Evolutionary conservation across 202 grass and related monocot genomes (phyloP), one percentile per base, ranked within the genome.

Genomic region (Miscanthus sacchariflorus): DNA sequence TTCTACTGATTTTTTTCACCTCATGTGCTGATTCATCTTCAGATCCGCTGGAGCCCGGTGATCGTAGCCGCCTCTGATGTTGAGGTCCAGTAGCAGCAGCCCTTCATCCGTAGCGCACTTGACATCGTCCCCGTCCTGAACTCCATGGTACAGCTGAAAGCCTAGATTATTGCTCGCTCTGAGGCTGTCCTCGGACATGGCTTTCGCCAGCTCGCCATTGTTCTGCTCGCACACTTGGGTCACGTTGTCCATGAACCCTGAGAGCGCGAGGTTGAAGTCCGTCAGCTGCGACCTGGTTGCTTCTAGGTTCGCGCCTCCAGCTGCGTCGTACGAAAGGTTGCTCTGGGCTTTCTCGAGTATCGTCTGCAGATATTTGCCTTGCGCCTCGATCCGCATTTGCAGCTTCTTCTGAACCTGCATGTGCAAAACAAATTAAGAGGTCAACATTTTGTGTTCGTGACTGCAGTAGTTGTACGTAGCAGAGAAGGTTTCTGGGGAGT

Each of bases 381-480:
- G 97, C n/a, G 97, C 93, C 84, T 99, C 93, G 10, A 99, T 96
- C 88, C 97, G 89, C 88, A 92, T 92, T 81, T 99, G 97, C 78
- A 99, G 78, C 81, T 95, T 99, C 84, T 95, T 99, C 74, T 99
- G 97, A 78, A 99, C 94, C 97, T 99, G 87, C 24, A 72, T 18
- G 10, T 64, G 12, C 2, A 82, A 66, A 84, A 4, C 18, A 69
- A 13, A 35, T 14, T 8, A 1, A 64, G 21, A 5, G 15, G 40
- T 65, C 59, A 84, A 3, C 3, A 64, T 4, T 33, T 45, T 76
- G 40, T 75, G 23, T 59, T 45, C 38, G 15, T 59, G 71, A 5
- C 52, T 71, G 81, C 12, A 81, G 5, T 86, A 25, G 27, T 36
- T 69, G 27, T 30, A 15, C 1, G 12, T 23, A 68, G 28, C 4